phyloP scores from a whole-genome alignment of 257 asterid genomes.

The Scutellaria barbata region DNA sequence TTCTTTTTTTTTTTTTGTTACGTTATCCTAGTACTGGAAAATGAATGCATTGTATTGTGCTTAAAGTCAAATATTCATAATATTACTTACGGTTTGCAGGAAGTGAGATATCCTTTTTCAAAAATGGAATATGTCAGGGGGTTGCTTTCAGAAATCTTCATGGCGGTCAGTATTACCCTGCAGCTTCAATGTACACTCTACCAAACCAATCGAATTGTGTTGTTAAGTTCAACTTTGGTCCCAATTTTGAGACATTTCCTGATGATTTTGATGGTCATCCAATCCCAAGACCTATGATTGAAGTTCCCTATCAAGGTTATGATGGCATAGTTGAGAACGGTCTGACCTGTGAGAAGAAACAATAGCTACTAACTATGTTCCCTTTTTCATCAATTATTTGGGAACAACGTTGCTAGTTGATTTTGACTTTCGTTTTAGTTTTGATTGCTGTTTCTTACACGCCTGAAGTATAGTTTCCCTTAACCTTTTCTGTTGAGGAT shows the following conservation, averaged over 20 bases:
- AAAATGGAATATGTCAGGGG: conserved; percentile 88
- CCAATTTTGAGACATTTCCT: conserved; percentile 80
- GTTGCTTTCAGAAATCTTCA: conserved; percentile 79
- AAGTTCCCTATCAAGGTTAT: conserved; percentile 84
- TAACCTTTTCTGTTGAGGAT: conserved; percentile 7
- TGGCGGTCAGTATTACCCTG: conserved; percentile 95
- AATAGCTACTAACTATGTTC: conserved; percentile 23
- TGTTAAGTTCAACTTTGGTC: conserved; percentile 95
- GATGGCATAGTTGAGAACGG: conserved; percentile 85
- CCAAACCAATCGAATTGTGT: conserved; percentile 89
- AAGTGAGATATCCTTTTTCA: conserved; percentile 91
- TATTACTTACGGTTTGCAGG: conserved; percentile 62
- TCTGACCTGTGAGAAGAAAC: conserved; percentile 66
- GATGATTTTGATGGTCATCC: conserved; percentile 77
- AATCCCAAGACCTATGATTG: conserved; percentile 82
- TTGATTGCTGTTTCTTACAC: conserved; percentile 24
- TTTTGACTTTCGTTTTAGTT: conserved; percentile 34
- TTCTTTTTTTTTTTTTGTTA: too few species aligned
- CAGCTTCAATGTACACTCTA: conserved; percentile 97
- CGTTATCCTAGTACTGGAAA: not conserved
- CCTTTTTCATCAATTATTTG: too few species aligned
- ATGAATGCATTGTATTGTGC: conserved; percentile 2
- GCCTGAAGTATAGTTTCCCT: conserved; percentile 17
- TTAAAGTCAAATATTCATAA: not conserved
- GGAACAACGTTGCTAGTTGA: not conserved